Percentiles rank a stretch among this genome's conserved stretches.
Evolutionary conservation across 257 asterid genomes (phyloP).

Genomic region (Plantago elongata): DNA sequence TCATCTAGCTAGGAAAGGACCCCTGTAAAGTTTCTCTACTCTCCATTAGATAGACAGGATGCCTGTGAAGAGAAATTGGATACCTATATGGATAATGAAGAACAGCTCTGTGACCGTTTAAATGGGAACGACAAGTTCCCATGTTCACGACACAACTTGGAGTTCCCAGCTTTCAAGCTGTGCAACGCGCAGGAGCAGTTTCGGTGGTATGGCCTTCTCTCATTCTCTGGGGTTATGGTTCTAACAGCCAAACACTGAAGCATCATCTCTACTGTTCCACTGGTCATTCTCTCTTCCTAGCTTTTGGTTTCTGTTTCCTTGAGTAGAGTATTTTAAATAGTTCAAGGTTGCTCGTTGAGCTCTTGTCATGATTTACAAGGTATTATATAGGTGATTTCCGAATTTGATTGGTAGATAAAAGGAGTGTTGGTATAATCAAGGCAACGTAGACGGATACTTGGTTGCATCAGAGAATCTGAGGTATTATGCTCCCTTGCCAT

Average conservation of each 20-base stretch:
- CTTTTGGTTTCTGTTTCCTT: background rate
- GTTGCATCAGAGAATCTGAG: background rate
- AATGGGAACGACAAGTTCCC: conserved; percentile 3
- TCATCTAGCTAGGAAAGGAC: no score
- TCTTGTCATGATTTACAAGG: no score
- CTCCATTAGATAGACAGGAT: no score
- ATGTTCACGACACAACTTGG: conserved; percentile 7
- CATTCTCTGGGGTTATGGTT: conserved; percentile 35
- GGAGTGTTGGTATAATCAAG: background rate
- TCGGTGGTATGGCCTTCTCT: conserved; percentile 47
- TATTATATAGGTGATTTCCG: background rate
- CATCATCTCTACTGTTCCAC: conserved; percentile 55
- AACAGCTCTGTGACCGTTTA: background rate
- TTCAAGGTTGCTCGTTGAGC: background rate
- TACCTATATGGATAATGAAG: conserved; percentile 2
- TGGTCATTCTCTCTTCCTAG: conserved; percentile 24
- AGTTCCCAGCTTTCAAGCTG: background rate
- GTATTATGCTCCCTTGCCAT: no score
- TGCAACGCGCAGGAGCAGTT: conserved; percentile 45
- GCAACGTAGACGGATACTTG: background rate
- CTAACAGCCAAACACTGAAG: conserved; percentile 36
- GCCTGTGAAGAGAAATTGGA: conserved; percentile 3
- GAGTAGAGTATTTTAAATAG: background rate
- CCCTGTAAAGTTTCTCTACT: no score
- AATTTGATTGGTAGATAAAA: no score